Evolutionary conservation across 208 protist genomes (phyloP), one percentile per base, ranked within the genome.

Genomic region (Leishmania major): DNA sequence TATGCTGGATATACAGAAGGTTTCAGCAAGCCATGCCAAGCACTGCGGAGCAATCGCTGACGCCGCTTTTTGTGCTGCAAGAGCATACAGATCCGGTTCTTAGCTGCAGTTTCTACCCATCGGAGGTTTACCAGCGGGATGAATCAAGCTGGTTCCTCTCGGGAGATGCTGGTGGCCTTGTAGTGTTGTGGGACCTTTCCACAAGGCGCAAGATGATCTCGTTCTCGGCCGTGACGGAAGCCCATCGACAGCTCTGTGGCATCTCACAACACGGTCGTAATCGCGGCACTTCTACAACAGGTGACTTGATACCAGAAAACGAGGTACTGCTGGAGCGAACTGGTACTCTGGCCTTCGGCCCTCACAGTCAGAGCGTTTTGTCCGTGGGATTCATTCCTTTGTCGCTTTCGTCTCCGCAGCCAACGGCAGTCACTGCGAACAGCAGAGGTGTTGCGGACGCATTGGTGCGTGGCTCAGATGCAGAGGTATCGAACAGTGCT

Each of bases 161-260:
- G 15, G 94, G 92, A 1, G 94, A 97, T 80, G 90, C 89, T 3
- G 85, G 89, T 57, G 94, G 94, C 7, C 72, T 84, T 13, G 92
- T 93, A 3, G 89, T 88, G 25, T 45, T 97, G 51, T 97, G 94
- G 92, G 91, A 97, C 66, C 86, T 95, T 51, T 72, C 77, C 28
- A 84, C 93, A 43, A 89, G 94, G 35, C 78, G 80, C 3, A 81
- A 84, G 15, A 62, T 97, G 8, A 5, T 89, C 19, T 78, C 79
- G 5, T 92, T 97, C 67, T 76, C 86, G 31, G 81, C 81, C 5
- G 40, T 90, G 11, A 74, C 75, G 1, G 78, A 83, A 37, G 84
- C 83, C 1, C 60, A 49, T 2, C 60, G 62, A 1, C 77, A 83
- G 59, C 71, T 78, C 10, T n/a, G 75, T 31, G n/a, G 69, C 3